These are phyloP conservation scores for Tylopilus vinaceipallidus DNA, from an alignment of 768 basidiomycete genomes.

Conservation along the genomic window DNA sequence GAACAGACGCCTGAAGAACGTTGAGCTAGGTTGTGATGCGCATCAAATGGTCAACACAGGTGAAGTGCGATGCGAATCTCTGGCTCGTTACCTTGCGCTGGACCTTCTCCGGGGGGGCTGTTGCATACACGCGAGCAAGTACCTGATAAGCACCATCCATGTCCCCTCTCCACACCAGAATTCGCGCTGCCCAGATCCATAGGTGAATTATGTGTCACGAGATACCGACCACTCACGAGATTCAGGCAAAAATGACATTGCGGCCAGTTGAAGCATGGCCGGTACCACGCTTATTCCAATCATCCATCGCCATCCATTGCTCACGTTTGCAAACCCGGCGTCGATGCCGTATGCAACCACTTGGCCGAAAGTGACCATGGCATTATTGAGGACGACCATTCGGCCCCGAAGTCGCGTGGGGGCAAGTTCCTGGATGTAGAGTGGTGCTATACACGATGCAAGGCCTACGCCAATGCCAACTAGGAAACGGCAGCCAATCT, in stretches of 20 bases:
- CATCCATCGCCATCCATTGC: constrained; percentile 81
- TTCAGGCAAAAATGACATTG: constrained; percentile 70
- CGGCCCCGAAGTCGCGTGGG: constrained; percentile 71
- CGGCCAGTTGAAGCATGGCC: constrained; percentile 57
- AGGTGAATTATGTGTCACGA: too few species aligned
- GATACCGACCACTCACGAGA: constrained; percentile 63
- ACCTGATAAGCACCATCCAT: constrained; percentile 50
- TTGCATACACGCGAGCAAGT: constrained; percentile 66
- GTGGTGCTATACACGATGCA: constrained; percentile 74
- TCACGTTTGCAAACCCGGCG: constrained; percentile 58
- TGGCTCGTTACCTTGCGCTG: constrained; percentile 68
- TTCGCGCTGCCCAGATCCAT: constrained; percentile 43
- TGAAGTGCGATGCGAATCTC: too few species aligned
- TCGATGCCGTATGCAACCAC: constrained; percentile 77
- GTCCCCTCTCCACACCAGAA: constrained; percentile 57
- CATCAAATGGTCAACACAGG: too few species aligned
- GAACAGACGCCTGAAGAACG: constrained; percentile 57
- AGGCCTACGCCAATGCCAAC: constrained; percentile 74
- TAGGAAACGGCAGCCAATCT: constrained; percentile 72
- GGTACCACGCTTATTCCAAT: constrained; percentile 74
- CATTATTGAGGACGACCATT: constrained; percentile 81
- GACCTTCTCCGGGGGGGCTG: constrained; percentile 61
- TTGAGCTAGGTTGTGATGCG: constrained; percentile 40
- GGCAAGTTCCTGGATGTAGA: constrained; percentile 83
- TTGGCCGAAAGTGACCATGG: constrained; percentile 78